Evolutionary conservation across 2,329 filamentous ascomycete species (phyloP).

Genomic region (Sclerotinia glacialis): DNA sequence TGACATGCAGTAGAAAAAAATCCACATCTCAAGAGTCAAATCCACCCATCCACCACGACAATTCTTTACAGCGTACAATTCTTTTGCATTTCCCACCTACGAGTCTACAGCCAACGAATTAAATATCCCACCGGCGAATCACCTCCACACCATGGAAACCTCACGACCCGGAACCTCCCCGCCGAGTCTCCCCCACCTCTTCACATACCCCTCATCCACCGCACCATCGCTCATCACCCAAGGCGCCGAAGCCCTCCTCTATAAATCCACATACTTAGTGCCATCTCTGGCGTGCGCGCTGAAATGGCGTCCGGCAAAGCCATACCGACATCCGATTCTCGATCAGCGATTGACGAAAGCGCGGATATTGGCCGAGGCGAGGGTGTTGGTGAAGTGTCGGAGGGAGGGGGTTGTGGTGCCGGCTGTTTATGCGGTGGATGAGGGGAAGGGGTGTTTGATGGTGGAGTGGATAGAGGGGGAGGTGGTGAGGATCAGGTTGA

Average conservation of each 20-base stretch:
- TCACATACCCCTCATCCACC: constrained; percentile 53
- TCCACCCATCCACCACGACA: constrained; percentile 12
- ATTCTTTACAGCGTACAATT: neutral
- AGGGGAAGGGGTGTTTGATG: constrained; percentile 67
- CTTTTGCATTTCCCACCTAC: neutral
- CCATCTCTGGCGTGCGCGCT: constrained; percentile 69
- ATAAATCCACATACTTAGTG: constrained; percentile 76
- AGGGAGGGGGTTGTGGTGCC: constrained; percentile 80
- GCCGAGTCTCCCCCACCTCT: constrained; percentile 32
- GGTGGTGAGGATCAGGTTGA: constrained; percentile 67
- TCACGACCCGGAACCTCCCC: neutral
- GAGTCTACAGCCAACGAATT: neutral
- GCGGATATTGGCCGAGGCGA: constrained; percentile 83
- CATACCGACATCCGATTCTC: constrained; percentile 86
- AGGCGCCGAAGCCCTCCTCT: constrained; percentile 93
- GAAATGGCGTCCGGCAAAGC: constrained; percentile 88
- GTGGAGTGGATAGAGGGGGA: constrained; percentile 80
- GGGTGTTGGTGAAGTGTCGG: constrained; percentile 75
- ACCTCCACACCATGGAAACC: neutral
- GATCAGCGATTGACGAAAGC: constrained; percentile 84
- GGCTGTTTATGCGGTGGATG: constrained; percentile 68
- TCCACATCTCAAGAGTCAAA: constrained; percentile 8
- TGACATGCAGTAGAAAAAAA: constrained; percentile 15
- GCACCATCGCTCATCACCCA: constrained; percentile 75
- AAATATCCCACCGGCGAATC: neutral